Conservation (phyloP, 306 rosid genomes). For the Vachellia collinsii region DNA sequence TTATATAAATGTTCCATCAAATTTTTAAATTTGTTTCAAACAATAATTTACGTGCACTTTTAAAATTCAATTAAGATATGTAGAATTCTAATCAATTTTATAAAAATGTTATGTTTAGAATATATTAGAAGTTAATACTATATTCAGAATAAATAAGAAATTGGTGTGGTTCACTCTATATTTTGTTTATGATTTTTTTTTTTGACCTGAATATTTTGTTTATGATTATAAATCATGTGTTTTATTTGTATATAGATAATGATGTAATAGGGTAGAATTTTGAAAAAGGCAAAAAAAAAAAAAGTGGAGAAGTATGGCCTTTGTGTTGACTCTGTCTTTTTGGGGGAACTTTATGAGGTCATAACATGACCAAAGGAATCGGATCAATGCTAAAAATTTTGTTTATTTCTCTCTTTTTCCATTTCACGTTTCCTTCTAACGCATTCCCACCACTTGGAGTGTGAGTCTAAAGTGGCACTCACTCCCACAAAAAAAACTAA, state of each 20-base stretch:
- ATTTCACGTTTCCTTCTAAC: slow-evolving; percentile 33
- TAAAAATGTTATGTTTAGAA: not conserved
- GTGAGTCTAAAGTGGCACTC: slow-evolving; percentile 51
- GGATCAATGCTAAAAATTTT: slow-evolving; percentile 14
- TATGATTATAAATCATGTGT: not conserved
- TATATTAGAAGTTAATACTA: not conserved
- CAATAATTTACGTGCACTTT: not conserved
- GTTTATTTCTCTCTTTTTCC: slow-evolving; percentile 26
- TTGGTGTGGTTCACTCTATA: not conserved
- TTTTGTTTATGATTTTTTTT: too few species aligned
- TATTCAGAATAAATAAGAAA: not conserved
- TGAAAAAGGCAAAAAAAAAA: not conserved
- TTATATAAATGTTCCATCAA: too few species aligned
- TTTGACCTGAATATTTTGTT: not conserved
- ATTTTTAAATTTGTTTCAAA: not conserved
- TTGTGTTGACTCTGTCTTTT: slow-evolving; percentile 46
- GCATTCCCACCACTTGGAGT: slow-evolving; percentile 46
- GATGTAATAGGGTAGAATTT: slow-evolving; percentile 6
- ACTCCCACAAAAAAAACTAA: slow-evolving; percentile 40
- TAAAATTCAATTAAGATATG: not conserved
- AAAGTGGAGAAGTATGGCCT: slow-evolving; percentile 24
- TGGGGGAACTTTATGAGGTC: slow-evolving; percentile 41
- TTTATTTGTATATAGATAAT: not conserved
- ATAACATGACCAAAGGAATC: slow-evolving; percentile 38
- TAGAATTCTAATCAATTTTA: not conserved